Evolutionary conservation across 805 yeast genomes (phyloP).

Genomic region (Starmera pachycereana): DNA sequence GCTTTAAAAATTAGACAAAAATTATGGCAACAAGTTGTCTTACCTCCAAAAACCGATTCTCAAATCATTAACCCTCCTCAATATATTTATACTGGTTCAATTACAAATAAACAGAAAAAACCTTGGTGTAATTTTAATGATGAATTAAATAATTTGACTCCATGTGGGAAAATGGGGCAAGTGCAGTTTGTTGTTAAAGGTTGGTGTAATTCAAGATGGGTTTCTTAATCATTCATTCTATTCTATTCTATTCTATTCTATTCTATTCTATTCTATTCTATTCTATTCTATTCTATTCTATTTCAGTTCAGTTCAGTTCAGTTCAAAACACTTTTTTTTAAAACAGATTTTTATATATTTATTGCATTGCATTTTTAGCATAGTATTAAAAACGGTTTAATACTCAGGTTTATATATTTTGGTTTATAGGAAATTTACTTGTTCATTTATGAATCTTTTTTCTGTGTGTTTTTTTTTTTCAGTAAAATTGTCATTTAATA

Average conservation of each 20-base stretch:
- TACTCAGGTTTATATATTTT: no score
- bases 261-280: neutral
- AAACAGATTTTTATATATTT: no score
- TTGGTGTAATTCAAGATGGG: conserved; percentile 18
- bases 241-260: neutral
- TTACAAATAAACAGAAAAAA: conserved; percentile 1
- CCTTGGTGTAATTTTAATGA: conserved; percentile 22
- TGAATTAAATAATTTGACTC: conserved; percentile 8
- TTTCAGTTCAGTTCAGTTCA: no score
- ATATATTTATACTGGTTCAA: conserved; percentile 11
- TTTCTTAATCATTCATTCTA: neutral
- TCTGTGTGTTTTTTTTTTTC: no score
- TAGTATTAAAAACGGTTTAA: no score
- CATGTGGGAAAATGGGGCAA: conserved; percentile 12
- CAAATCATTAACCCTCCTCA: conserved; percentile 20
- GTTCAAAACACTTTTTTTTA: no score
- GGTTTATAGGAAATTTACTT: no score
- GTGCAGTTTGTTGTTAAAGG: conserved; percentile 20
- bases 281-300: no score
- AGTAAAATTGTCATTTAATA: no score
- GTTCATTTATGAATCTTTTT: no score
- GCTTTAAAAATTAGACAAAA: conserved; percentile 36
- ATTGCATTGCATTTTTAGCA: no score
- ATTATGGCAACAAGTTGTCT: conserved; percentile 41
- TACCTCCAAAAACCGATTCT: conserved; percentile 40